Evolutionary conservation across 2,329 filamentous ascomycete species (phyloP).

Genomic region (Cladosporium sp.): DNA sequence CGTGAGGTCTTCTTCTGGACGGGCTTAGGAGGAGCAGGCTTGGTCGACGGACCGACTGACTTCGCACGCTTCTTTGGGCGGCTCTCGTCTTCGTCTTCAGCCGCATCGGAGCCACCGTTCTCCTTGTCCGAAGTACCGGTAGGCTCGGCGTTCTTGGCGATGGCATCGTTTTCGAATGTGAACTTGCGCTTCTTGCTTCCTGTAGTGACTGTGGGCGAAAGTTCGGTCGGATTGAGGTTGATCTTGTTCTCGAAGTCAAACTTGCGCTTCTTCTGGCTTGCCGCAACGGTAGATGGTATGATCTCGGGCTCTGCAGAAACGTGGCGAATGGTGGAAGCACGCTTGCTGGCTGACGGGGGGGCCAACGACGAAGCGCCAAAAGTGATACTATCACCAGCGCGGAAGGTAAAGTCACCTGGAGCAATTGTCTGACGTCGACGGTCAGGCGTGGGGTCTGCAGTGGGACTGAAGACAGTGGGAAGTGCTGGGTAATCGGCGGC

Average conservation of each 20-base stretch:
- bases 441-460: slow-evolving; percentile 28
- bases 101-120: slow-evolving; percentile 34
- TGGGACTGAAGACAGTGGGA: slow-evolving; percentile 16
- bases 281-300: slow-evolving; percentile 34
- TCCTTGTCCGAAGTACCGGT: slow-evolving; percentile 38
- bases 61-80: slow-evolving; percentile 28
- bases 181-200: slow-evolving; percentile 45
- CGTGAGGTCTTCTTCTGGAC: slow-evolving; percentile 16
- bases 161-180: slow-evolving; percentile 31
- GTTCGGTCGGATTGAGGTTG: slow-evolving; percentile 24
- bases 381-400: slow-evolving; percentile 41
- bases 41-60: slow-evolving; percentile 12
- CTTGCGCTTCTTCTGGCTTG: slow-evolving; percentile 43
- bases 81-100: slow-evolving; percentile 22
- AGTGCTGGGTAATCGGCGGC: slow-evolving; percentile 18
- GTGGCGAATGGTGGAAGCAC: slow-evolving; percentile 38
- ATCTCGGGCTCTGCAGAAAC: slow-evolving; percentile 35
- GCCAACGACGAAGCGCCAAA: slow-evolving; percentile 37
- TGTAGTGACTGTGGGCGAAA: neutral
- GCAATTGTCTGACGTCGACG: slow-evolving; percentile 33
- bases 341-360: slow-evolving; percentile 28
- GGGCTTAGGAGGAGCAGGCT: slow-evolving; percentile 8
- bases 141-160: slow-evolving; percentile 20
- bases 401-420: slow-evolving; percentile 46
- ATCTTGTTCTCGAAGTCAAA: slow-evolving; percentile 34